Evolutionary conservation across 495 filamentous ascomycete genomes (phyloP).

Genomic region (Daldinia vernicosa): DNA sequence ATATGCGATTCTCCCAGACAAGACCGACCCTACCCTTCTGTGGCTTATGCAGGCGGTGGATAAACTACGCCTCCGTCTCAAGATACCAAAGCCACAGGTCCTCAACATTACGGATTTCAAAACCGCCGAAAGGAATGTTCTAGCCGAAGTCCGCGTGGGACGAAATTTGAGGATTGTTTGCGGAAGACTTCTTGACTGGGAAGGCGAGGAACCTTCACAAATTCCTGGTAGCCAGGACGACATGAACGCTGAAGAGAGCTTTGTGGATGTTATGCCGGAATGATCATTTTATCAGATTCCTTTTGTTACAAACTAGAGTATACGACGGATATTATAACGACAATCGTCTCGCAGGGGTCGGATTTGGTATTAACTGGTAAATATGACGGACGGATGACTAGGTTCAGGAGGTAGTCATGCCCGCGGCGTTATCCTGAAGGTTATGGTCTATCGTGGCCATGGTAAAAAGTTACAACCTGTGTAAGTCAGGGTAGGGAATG

Average conservation of each 20-base stretch:
- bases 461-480: neutral
- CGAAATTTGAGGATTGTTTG: conserved; percentile 26
- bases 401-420: neutral
- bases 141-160: conserved; percentile 39
- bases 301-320: neutral
- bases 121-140: conserved; percentile 44
- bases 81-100: conserved; percentile 39
- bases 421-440: conserved; percentile 3
- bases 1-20: conserved; percentile 46
- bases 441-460: neutral
- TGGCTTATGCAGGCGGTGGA: conserved; percentile 45
- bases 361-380: neutral
- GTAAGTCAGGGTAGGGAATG: neutral
- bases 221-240: conserved; percentile 12
- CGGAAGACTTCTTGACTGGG: conserved; percentile 33
- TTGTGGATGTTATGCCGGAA: conserved; percentile 3
- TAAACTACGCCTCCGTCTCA: conserved; percentile 41
- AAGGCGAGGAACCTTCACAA: conserved; percentile 14
- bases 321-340: neutral
- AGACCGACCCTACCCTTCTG: conserved; percentile 41
- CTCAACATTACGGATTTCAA: conserved; percentile 46
- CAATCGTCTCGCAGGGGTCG: neutral
- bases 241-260: conserved; percentile 4
- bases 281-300: neutral
- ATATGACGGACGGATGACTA: neutral